These are phyloP conservation scores for Laburnicola sp. DNA, from an alignment of 2,329 filamentous ascomycete genomes.

Conservation along the genomic window DNA sequence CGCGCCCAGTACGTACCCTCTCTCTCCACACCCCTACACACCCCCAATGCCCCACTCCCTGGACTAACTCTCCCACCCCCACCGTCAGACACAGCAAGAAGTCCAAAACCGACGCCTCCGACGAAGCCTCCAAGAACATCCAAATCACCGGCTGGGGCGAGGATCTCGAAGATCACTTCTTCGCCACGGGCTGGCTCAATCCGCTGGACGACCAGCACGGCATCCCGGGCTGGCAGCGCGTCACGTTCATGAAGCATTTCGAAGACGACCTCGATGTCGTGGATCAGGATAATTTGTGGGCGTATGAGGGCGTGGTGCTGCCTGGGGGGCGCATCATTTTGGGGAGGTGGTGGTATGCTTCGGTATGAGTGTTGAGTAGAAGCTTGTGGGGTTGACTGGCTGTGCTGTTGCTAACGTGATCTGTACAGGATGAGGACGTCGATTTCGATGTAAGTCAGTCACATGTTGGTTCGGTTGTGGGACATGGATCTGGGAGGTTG, in stretches of 20 bases:
- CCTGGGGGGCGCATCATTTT: slow-evolving; percentile 53
- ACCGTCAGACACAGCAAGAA: slow-evolving; percentile 14
- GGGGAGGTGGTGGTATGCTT: slow-evolving; percentile 53
- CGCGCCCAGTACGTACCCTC: slow-evolving; percentile 31
- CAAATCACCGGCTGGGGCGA: slow-evolving; percentile 46
- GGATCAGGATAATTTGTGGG: slow-evolving; percentile 49
- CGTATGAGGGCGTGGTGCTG: slow-evolving; percentile 54
- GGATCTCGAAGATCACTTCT: slow-evolving; percentile 42
- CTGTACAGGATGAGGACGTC: slow-evolving; percentile 13
- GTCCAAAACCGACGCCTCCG: slow-evolving; percentile 13
- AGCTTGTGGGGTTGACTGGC: too few relatives aligned
- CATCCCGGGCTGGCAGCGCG: slow-evolving; percentile 58
- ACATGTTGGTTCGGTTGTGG: too few relatives aligned
- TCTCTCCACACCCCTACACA: too few relatives aligned
- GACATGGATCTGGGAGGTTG: too few relatives aligned
- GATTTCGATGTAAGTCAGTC: slow-evolving; percentile 24
- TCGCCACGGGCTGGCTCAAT: slow-evolving; percentile 54
- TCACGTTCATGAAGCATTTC: slow-evolving; percentile 60
- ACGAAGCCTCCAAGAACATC: slow-evolving; percentile 19
- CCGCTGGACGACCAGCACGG: slow-evolving; percentile 50
- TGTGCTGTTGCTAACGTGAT: too few relatives aligned
- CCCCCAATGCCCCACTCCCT: too few relatives aligned
- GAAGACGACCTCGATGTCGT: slow-evolving; percentile 31
- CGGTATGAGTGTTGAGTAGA: too few relatives aligned
- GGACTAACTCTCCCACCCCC: too few relatives aligned